phyloP scores from a whole-genome alignment of 2,329 filamentous ascomycete species.

The Calycina herbarum region DNA sequence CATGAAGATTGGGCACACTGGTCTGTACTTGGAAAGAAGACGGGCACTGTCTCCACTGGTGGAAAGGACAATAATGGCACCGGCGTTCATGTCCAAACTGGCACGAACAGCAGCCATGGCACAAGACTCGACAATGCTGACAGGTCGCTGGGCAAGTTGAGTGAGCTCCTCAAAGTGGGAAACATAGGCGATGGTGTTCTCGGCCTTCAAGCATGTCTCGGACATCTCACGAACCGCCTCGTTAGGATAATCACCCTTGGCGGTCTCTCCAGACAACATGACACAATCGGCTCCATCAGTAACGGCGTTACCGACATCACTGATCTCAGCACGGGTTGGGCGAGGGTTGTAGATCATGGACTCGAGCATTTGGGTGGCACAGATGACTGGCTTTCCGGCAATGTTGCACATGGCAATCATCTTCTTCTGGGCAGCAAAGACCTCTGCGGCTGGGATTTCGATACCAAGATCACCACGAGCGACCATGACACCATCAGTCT shows the following conservation, averaged over 20 bases:
- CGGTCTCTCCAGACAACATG: conserved; percentile 98
- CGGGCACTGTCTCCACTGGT: conserved; percentile 94
- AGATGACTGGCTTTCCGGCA: conserved; percentile 97
- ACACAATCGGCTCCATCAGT: conserved; percentile 98
- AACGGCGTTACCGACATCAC: conserved; percentile 96
- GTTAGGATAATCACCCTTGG: conserved; percentile 92
- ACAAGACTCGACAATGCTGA: conserved; percentile 87
- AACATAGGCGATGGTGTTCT: conserved; percentile 96
- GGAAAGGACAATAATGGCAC: conserved; percentile 92
- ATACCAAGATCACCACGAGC: conserved; percentile 98
- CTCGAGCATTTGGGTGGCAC: conserved; percentile 99
- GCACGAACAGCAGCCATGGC: conserved; percentile 96
- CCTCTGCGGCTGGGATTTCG: conserved; percentile 96
- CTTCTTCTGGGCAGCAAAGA: conserved; percentile 99
- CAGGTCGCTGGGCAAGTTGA: conserved; percentile 77
- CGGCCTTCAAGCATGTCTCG: conserved; percentile 93
- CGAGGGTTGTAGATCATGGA: conserved; percentile 99
- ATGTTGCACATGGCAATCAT: conserved; percentile 99
- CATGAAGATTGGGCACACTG: conserved; percentile 99
- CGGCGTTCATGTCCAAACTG: conserved; percentile 92
- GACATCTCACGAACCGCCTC: conserved; percentile 98
- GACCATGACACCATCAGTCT: conserved; percentile 99
- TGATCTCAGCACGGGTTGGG: conserved; percentile 96
- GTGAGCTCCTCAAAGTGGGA: conserved; percentile 95
- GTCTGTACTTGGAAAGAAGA: conserved; percentile 96